Base-by-base conservation (phyloP, 2,329 filamentous ascomycete genomes). In the Botrytis deweyae region DNA sequence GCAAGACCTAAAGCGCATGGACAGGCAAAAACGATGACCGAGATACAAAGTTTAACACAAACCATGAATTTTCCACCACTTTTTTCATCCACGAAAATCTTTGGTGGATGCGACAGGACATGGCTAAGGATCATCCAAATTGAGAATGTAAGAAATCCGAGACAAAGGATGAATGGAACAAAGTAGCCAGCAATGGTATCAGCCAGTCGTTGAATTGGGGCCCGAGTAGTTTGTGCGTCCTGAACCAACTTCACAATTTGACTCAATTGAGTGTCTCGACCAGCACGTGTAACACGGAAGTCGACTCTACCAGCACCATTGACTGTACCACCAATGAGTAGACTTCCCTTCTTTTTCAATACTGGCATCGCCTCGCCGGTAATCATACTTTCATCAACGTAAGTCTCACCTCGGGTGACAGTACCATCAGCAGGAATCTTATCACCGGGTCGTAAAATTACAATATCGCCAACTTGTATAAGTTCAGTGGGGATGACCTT, bases 231-330 rank as follows among this genome's bases (percentile, higher is more conserved):
- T 82, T 99, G 96, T 4, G 96, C 96, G 81, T 98, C 94, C 83
- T 99, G 96, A 0, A 99, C 96, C n/a, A 98, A 88, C 82, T 95
- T 96, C 76, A 99, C 96, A 77, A 99, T 99, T 83, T 98, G 96
- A 83, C 94, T 97, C 73, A 99, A 90, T 82, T 98, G 95, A 0
- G 96, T 99, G 80, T 99, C 95, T 76, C 95, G 92, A 67, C 96
- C 96, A 52, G 95, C 95, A 78, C 95, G 90, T 5, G 93, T 97
- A 74, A 99, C 96, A 62, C 93, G 90, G 83, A 98, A 96, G 82
- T 98, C 96, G 58, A 98, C 86, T 66, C 95, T 91, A 4, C 96
- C 96, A 76, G 95, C 92, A 38, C 95, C 94, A 81, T 99, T 99
- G 80, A 99, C 95, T 3, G 96, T 98, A 44, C 96, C 96, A 69